Evolutionary conservation across 2,329 filamentous ascomycete species (phyloP).

Genomic region (Stemphylium lycopersici): DNA sequence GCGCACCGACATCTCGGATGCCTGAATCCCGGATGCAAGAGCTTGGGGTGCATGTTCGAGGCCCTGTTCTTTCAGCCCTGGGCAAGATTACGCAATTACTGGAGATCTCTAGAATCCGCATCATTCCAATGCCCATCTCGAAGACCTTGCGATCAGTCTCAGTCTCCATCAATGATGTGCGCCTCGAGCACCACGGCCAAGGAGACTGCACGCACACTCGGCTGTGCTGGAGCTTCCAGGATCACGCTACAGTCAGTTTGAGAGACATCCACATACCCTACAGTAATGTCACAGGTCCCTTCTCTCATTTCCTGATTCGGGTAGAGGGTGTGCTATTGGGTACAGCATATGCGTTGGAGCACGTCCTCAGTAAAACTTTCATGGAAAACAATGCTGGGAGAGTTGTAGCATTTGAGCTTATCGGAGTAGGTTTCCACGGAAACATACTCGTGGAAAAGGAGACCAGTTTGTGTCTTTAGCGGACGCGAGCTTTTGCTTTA

Average conservation of each 20-base stretch:
- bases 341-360: constrained; percentile 41
- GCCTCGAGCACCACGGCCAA: constrained; percentile 18
- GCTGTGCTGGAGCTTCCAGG: constrained; percentile 32
- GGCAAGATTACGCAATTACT: constrained; percentile 4
- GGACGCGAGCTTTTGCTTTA: too few species aligned
- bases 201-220: constrained; percentile 29
- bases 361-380: constrained; percentile 21
- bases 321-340: constrained; percentile 29
- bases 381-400: constrained; percentile 1
- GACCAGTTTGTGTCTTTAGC: neutral
- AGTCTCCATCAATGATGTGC: constrained; percentile 19
- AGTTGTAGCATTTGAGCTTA: neutral
- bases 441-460: neutral
- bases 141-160: neutral
- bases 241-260: neutral
- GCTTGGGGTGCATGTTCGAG: constrained; percentile 30
- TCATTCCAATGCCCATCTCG: constrained; percentile 10
- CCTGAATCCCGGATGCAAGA: constrained; percentile 24
- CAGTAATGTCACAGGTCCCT: constrained; percentile 44
- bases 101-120: constrained; percentile 25
- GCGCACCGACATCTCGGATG: neutral
- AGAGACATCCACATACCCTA: constrained; percentile 25
- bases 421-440: constrained; percentile 7
- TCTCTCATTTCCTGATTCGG: constrained; percentile 39
- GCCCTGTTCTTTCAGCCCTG: neutral